These are phyloP conservation scores for Bromus sterilis DNA, from an alignment of 176 grass and related monocot species.

Conservation along the genomic window DNA sequence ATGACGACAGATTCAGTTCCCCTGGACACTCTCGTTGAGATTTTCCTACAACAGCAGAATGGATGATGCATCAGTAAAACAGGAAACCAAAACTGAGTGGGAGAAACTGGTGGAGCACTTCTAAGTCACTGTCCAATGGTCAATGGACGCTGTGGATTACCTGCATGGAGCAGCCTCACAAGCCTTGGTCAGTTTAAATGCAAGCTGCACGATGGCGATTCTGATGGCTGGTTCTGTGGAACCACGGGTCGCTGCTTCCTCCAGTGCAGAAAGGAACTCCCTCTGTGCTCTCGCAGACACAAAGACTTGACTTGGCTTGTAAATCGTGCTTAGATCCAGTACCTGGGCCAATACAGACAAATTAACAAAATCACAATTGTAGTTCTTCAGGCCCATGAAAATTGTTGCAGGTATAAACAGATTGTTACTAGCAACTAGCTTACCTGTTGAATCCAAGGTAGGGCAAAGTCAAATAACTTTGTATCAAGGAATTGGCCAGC, in stretches of 20 bases:
- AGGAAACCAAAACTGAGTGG: neutral
- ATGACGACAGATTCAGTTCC: slow-evolving; percentile 40
- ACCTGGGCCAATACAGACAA: slow-evolving; percentile 37
- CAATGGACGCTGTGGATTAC: slow-evolving; percentile 27
- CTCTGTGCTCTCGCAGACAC: slow-evolving; percentile 63
- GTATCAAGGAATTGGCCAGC: slow-evolving; percentile 43
- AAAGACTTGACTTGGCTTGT: slow-evolving; percentile 69
- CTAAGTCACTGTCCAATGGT: neutral
- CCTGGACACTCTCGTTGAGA: slow-evolving; percentile 42
- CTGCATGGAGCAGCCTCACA: slow-evolving; percentile 61
- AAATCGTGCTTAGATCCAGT: slow-evolving; percentile 60
- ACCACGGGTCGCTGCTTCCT: slow-evolving; percentile 44
- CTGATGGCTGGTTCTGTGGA: slow-evolving; percentile 45
- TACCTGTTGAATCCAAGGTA: slow-evolving; percentile 93
- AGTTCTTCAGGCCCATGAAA: neutral
- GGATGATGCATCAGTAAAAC: neutral
- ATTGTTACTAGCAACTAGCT: neutral
- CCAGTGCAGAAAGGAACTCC: slow-evolving; percentile 67
- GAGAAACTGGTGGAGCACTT: neutral
- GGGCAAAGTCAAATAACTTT: slow-evolving; percentile 42
- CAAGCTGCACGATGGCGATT: slow-evolving; percentile 47
- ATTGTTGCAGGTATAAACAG: neutral
- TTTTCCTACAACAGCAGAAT: slow-evolving; percentile 43
- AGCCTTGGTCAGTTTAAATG: slow-evolving; percentile 56
- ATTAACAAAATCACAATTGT: slow-evolving; percentile 21